Conservation (phyloP, 1,284 basidiomycete genomes). For the Xerocomus nothofagi region DNA sequence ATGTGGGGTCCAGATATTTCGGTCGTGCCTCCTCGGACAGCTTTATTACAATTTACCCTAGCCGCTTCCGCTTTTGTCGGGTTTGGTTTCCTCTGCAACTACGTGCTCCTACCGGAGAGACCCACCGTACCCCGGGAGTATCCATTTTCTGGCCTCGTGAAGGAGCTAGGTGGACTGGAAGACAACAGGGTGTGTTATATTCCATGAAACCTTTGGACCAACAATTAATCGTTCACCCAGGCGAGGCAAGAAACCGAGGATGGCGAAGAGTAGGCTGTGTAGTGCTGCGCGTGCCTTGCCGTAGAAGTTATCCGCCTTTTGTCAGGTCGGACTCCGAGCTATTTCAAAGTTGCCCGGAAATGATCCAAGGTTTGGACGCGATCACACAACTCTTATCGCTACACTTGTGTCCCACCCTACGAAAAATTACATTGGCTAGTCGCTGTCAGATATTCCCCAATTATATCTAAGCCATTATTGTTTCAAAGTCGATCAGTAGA, state of each 20-base stretch:
- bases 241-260: constrained; percentile 32
- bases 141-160: constrained; percentile 68
- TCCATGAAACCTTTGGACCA: neutral
- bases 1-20: constrained; percentile 89
- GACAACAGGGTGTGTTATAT: constrained; percentile 61
- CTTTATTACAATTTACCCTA: constrained; percentile 62
- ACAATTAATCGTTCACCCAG: constrained; percentile 16
- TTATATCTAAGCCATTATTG: constrained; percentile 3
- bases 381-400: neutral
- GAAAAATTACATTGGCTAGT: neutral
- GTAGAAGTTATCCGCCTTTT: neutral
- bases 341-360: constrained; percentile 3
- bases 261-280: constrained; percentile 28
- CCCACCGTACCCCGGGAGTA: constrained; percentile 69
- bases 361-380: neutral
- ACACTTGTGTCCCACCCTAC: neutral
- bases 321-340: constrained; percentile 1
- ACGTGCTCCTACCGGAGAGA: constrained; percentile 52
- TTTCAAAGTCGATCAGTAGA: constrained; percentile 7
- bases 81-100: constrained; percentile 57
- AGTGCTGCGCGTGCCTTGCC: constrained; percentile 3
- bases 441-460: constrained; percentile 2
- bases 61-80: constrained; percentile 60
- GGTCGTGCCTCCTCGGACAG: constrained; percentile 52
- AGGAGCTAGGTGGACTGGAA: constrained; percentile 71